A percentile compares a stretch with the other conserved stretches of the same genome.
These are phyloP conservation scores for Trichoderma asperelloides DNA, from an alignment of 495 filamentous ascomycete genomes.

Conservation along the genomic window DNA sequence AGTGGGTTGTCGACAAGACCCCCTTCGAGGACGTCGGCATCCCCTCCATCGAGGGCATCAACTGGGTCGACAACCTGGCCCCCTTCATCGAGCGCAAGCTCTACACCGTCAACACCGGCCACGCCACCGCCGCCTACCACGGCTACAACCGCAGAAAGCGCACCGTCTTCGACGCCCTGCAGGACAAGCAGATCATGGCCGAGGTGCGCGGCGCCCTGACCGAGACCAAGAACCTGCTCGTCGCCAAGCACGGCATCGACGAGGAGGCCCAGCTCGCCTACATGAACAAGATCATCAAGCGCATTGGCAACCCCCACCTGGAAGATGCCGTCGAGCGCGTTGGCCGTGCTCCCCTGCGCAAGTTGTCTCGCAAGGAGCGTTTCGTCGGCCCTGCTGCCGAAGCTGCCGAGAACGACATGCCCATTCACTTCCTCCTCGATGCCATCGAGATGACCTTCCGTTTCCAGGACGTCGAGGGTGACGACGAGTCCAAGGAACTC, in stretches of 20 bases:
- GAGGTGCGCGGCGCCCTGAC: conserved; percentile 66
- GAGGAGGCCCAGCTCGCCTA: conserved; percentile 74
- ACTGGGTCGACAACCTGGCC: conserved; percentile 82
- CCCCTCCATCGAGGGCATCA: conserved; percentile 74
- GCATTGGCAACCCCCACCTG: conserved; percentile 91
- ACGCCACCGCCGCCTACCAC: conserved; percentile 95
- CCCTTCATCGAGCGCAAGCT: conserved; percentile 99
- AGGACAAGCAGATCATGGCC: conserved; percentile 54
- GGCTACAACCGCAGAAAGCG: conserved; percentile 74
- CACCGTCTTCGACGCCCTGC: conserved; percentile 78
- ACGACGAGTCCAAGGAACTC: conserved; percentile 76
- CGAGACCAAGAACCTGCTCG: conserved; percentile 79
- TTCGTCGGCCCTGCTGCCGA: conserved; percentile 88
- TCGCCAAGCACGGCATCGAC: conserved; percentile 73
- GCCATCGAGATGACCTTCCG: conserved; percentile 79
- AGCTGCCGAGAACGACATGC: conserved; percentile 67
- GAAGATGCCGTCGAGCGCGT: conserved; percentile 92
- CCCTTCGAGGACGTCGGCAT: conserved; percentile 52
- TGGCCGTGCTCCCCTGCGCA: conserved; percentile 86
- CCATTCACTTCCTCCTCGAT: conserved; percentile 59
- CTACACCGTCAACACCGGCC: conserved; percentile 97
- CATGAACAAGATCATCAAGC: conserved; percentile 80
- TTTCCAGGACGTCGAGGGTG: conserved; percentile 85
- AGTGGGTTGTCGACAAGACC: conserved; percentile 88
- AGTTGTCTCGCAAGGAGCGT: conserved; percentile 84